Percentiles rank a stretch among this genome's conserved stretches.
phyloP scores from a whole-genome alignment of 495 filamentous ascomycete species.

The Echria macrotheca region DNA sequence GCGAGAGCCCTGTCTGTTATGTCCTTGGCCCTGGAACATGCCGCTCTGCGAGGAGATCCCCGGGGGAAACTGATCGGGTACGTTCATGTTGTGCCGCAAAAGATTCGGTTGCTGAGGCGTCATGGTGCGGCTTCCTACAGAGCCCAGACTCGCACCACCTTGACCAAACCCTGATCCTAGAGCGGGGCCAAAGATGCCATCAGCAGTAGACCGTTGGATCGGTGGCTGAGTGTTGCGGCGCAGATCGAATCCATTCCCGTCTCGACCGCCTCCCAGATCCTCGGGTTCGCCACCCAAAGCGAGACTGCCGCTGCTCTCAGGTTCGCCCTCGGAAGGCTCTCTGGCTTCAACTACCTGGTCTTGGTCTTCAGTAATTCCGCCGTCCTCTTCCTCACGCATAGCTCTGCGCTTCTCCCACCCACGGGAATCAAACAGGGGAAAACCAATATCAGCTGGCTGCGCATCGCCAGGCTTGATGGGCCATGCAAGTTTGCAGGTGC shows the following conservation, averaged over 20 bases:
- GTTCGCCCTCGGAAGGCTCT: slow-evolving; percentile 45
- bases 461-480: slow-evolving; percentile 22
- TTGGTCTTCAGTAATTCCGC: slow-evolving; percentile 51
- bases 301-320: slow-evolving; percentile 74
- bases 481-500: slow-evolving; percentile 24
- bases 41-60: slow-evolving; percentile 44
- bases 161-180: slow-evolving; percentile 48
- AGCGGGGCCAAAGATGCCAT: slow-evolving; percentile 48
- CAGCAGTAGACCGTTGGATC: slow-evolving; percentile 57
- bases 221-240: slow-evolving; percentile 63
- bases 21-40: slow-evolving; percentile 69
- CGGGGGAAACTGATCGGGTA: slow-evolving; percentile 51
- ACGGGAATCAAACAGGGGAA: slow-evolving; percentile 71
- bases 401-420: slow-evolving; percentile 71
- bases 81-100: slow-evolving; percentile 51
- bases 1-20: slow-evolving; percentile 78
- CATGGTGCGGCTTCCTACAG: slow-evolving; percentile 59
- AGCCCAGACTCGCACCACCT: slow-evolving; percentile 41
- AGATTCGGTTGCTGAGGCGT: slow-evolving; percentile 82
- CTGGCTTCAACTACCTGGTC: slow-evolving; percentile 43
- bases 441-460: slow-evolving; percentile 29
- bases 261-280: slow-evolving; percentile 54
- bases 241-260: slow-evolving; percentile 46
- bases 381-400: slow-evolving; percentile 63
- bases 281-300: slow-evolving; percentile 90